phyloP scores from a whole-genome alignment of 2,329 filamentous ascomycete genomes.

The Beauveria australis region DNA sequence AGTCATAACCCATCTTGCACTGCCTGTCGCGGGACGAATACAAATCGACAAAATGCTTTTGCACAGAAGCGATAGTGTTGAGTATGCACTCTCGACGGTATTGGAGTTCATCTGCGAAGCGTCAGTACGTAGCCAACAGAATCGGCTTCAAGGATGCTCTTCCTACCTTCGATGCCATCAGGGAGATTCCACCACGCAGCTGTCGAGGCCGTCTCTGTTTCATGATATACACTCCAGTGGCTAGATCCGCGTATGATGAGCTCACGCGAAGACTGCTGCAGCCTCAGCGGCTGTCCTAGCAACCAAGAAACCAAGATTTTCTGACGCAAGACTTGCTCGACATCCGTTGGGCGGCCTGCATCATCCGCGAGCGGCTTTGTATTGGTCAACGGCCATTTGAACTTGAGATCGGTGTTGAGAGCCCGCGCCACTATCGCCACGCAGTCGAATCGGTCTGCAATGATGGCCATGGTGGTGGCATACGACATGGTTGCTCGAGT shows the following conservation, averaged over 20 bases:
- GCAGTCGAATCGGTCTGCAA: conserved; percentile 68
- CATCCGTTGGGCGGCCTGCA: conserved; percentile 31
- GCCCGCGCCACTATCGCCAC: conserved; percentile 45
- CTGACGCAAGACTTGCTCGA: conserved; percentile 60
- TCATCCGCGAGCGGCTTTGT: conserved; percentile 28
- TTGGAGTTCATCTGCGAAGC: conserved; percentile 51
- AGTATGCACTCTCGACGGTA: conserved; percentile 58
- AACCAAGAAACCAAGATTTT: conserved; percentile 60
- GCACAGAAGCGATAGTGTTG: conserved; percentile 61
- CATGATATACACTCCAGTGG: conserved; percentile 41
- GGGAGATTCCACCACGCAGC: conserved; percentile 68
- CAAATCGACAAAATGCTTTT: conserved; percentile 56
- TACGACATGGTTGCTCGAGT: conserved; percentile 46
- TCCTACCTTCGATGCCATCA: conserved; percentile 55
- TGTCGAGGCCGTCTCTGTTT: conserved; percentile 17
- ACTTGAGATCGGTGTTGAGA: conserved; percentile 39
- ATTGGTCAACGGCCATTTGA: conserved; percentile 45
- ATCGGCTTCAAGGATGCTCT: not conserved
- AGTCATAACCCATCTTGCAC: conserved; percentile 68
- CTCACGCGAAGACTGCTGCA: conserved; percentile 55
- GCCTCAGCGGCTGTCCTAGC: conserved; percentile 51
- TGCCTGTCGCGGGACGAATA: conserved; percentile 61
- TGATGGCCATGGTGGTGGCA: conserved; percentile 58
- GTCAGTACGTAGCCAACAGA: not conserved
- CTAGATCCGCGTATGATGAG: conserved; percentile 58